A percentile compares a stretch with the other conserved stretches of the same genome.
These are phyloP conservation scores for Arxiozyma bovina DNA, from an alignment of 1,139 yeast genomes.

Conservation along the genomic window DNA sequence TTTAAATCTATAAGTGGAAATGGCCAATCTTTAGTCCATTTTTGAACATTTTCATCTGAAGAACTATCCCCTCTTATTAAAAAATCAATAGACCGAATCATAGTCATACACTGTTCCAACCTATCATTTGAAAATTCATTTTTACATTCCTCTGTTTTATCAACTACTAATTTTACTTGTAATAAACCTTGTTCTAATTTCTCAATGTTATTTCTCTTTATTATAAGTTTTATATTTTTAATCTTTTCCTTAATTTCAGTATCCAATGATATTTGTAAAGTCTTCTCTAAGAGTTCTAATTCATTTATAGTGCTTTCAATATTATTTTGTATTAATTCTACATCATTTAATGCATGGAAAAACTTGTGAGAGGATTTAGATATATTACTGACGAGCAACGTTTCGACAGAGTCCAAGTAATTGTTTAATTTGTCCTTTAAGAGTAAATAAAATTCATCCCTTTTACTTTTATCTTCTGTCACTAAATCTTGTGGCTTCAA, in stretches of 20 bases:
- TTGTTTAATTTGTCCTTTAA: constrained; percentile 76
- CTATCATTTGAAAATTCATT: constrained; percentile 39
- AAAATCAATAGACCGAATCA: constrained; percentile 48
- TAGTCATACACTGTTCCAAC: constrained; percentile 41
- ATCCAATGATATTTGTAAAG: constrained; percentile 39
- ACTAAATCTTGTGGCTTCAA: constrained; percentile 21
- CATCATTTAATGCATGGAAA: constrained; percentile 73
- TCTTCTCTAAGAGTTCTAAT: constrained; percentile 39
- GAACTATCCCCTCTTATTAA: constrained; percentile 46
- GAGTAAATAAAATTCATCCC: constrained; percentile 34
- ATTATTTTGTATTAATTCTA: constrained; percentile 49
- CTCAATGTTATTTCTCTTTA: constrained; percentile 52
- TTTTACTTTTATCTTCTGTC: constrained; percentile 19
- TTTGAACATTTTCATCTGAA: constrained; percentile 28
- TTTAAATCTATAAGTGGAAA: constrained; percentile 45
- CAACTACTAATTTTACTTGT: constrained; percentile 50
- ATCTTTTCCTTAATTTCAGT: constrained; percentile 48
- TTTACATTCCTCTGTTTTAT: constrained; percentile 45
- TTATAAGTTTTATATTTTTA: constrained; percentile 43
- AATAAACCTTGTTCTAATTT: constrained; percentile 53
- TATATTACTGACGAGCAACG: constrained; percentile 71
- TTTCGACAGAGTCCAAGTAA: constrained; percentile 78
- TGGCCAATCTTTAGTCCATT: constrained; percentile 41
- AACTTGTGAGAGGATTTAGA: constrained; percentile 78
- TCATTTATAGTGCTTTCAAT: constrained; percentile 45